Evolutionary conservation across 2,329 filamentous ascomycete species (phyloP), one percentile per base, ranked within the genome.

Genomic region (Xylaria multiplex): DNA sequence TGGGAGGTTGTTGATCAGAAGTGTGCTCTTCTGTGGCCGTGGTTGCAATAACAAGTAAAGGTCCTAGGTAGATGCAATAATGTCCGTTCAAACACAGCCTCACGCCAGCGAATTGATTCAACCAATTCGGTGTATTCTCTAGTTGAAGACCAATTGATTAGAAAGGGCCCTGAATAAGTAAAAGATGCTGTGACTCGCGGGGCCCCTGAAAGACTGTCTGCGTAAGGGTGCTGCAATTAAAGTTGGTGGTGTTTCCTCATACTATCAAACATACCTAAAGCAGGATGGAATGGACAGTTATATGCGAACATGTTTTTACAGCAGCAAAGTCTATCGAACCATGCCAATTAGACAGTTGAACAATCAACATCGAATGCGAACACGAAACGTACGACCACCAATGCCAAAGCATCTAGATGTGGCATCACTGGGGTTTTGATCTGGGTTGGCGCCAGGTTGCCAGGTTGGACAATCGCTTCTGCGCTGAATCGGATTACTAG

Each of bases 171-270:
- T 40, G 37, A 40, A 40, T 40, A 40, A 40, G 24, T 13, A 8
- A 53, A 32, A 22, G 37, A 14, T 53, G 45, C 22, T 43, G 48
- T 19, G 30, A 49, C 48, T 58, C 42, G 40, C 22, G 42, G 40
- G 66, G 35, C 67, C 67, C 67, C 65, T 69, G 67, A 68, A 65
- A 65, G 67, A 69, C 67, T 54, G 67, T 69, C 43, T 16, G 59
- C 65, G n/a, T 69, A 67, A 65, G 52, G 14, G 35, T 53, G 42
- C 42, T 49, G 35, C 46, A 35, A 55, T 58, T 67, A 57, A 64
- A 32, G 59, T 55, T 59, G 37, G 30, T 55, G 32, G 13, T 40
- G n/a, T n/a, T 40, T 43, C 24, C 16, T 48, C 48, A 24, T 43
- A 50, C 46, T 65, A 53, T 27, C 32, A 37, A 59, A 19, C 53